phyloP scores from a whole-genome alignment of 306 rosid species.

The Boehmeria nivea region DNA sequence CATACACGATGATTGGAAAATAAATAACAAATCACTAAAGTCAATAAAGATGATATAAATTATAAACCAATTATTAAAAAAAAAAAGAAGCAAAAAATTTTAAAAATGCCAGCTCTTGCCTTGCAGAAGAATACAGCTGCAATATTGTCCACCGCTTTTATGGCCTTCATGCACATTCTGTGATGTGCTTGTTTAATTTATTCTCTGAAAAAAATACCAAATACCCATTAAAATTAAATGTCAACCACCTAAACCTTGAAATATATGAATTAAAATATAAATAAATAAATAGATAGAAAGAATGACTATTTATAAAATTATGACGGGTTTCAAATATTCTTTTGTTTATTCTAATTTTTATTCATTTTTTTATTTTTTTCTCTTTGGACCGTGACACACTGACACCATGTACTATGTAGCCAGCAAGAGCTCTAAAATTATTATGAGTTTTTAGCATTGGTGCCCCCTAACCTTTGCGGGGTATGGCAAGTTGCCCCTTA shows the following conservation, averaged over 20 bases:
- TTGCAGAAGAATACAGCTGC: constrained; percentile 15
- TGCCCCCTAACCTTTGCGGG: no score
- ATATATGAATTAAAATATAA: not conserved
- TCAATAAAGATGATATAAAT: not conserved
- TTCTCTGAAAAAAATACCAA: not conserved
- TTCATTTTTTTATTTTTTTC: not conserved
- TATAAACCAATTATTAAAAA: not conserved
- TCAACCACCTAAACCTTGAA: constrained; percentile 2
- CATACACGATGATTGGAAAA: constrained; percentile 6
- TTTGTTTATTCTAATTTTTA: no score
- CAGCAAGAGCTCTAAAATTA: no score
- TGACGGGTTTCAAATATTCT: constrained; percentile 1
- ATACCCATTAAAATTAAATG: not conserved
- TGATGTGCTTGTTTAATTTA: not conserved
- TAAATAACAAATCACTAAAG: constrained; percentile 8
- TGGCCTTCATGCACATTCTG: constrained; percentile 26
- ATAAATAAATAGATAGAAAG: not conserved
- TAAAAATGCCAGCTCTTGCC: constrained; percentile 24
- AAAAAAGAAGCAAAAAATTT: not conserved
- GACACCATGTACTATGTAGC: no score
- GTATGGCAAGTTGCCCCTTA: no score
- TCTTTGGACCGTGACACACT: not conserved
- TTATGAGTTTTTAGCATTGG: no score
- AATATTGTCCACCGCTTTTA: constrained; percentile 14
- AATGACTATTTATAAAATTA: not conserved